These are phyloP conservation scores for Priceomyces castillae DNA, from an alignment of 805 yeast species.

Conservation along the genomic window DNA sequence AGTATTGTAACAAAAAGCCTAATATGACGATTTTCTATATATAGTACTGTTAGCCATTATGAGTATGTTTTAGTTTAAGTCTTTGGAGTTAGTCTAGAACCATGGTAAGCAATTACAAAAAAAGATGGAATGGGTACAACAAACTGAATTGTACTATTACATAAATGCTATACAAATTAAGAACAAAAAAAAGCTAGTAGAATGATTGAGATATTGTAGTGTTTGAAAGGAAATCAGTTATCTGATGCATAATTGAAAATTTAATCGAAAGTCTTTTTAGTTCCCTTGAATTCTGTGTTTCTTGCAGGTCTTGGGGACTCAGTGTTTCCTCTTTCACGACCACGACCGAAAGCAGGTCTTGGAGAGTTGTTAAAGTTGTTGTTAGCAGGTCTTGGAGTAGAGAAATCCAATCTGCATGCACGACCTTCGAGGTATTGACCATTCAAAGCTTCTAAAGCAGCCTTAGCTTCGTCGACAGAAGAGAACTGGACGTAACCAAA, in stretches of 20 bases:
- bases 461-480: conserved; percentile 83
- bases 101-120: no score
- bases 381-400: conserved; percentile 75
- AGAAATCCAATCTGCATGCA: conserved; percentile 91
- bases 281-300: conserved; percentile 74
- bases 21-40: no score
- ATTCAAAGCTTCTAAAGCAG: conserved; percentile 81
- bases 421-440: conserved; percentile 90
- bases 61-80: no score
- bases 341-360: conserved; percentile 34
- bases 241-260: not conserved
- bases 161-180: not conserved
- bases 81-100: no score
- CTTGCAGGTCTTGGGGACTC: conserved; percentile 67
- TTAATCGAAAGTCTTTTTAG: conserved; percentile 78
- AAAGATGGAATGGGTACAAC: no score
- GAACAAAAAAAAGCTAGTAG: conserved; percentile 1
- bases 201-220: not conserved
- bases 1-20: no score
- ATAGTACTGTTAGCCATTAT: no score
- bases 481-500: conserved; percentile 96
- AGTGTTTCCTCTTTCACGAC: conserved; percentile 38
- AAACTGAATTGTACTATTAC: not conserved
- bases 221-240: not conserved
- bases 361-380: conserved; percentile 40